Base-by-base conservation (phyloP, 2,329 filamentous ascomycete species). In the Macroventuria anomochaeta region DNA sequence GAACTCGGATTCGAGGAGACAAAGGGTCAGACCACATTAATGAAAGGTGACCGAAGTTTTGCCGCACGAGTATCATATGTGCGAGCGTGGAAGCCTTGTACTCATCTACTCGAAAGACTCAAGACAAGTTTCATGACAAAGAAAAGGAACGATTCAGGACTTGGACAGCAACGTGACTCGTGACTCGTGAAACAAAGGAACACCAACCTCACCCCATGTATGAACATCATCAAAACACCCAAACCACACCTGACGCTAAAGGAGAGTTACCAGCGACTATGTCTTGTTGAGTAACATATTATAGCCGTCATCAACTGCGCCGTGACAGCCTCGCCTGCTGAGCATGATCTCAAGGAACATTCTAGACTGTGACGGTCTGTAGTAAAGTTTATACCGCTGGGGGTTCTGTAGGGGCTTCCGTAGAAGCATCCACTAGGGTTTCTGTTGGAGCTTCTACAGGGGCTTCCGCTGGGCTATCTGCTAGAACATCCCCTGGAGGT, bases 31-130 rank as follows among this genome's bases (percentile, higher is more conserved):
- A 18, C 3, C 23, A 38, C 37, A 33, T 18, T n/a, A 25, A 15
- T 23, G 10, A 4, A 38, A 38, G 21, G 18, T 10, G 12, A n/a
- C 5, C 36, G 25, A 20, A 38, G 11, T 3, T 38, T 25, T 13
- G 36, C 36, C 15, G 10, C 23, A 28, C 8, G 37, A 28, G 37
- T 28, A 15, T 18, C n/a, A 28, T 28, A 40, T 40, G 25, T 28
- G 23, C 23, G 23, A 32, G 44, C 44, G 26, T 39, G 18, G 26
- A 47, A 47, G 13, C 26, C 26, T 39, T 39, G 13, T 39, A 25
- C 18, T 32, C 18, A 39, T 32, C n/a, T 38, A 47, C 44, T 13
- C 18, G 34, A n/a, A 29, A 47, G 44, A 39, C 44, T 39, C n/a
- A 26, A 38, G 25, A 39, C 20, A 25, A 5, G n/a, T 17, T 31